These are phyloP conservation scores for Penicillium cosmopolitanum DNA, from an alignment of 495 filamentous ascomycete species.

Conservation along the genomic window DNA sequence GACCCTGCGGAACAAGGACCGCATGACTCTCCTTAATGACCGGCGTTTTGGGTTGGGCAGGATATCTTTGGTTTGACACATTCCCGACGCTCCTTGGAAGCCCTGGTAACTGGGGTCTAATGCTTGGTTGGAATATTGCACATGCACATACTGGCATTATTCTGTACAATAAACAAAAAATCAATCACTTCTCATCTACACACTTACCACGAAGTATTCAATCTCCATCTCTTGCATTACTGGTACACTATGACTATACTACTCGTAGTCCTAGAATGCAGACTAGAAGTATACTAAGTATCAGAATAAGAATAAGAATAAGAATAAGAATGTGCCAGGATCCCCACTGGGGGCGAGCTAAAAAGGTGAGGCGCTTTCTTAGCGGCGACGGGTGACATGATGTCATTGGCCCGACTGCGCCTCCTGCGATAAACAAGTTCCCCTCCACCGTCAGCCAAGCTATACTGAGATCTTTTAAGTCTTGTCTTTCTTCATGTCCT, in stretches of 20 bases:
- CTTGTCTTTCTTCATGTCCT: slow-evolving; percentile 6
- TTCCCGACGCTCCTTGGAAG: not conserved
- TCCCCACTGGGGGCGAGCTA: no score
- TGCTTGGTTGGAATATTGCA: not conserved
- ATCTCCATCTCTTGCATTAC: not conserved
- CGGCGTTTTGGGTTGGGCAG: not conserved
- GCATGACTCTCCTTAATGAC: slow-evolving; percentile 10
- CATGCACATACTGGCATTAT: not conserved
- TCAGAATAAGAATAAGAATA: no score
- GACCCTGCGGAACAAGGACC: not conserved
- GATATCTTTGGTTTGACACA: slow-evolving; percentile 1
- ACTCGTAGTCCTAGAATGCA: no score
- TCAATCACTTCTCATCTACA: not conserved
- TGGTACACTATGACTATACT: no score
- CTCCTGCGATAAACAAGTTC: slow-evolving; percentile 18
- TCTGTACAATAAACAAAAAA: slow-evolving; percentile 1
- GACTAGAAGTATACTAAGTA: no score
- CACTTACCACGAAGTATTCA: not conserved
- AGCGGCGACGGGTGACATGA: no score
- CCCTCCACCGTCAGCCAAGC: not conserved
- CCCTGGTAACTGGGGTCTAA: not conserved
- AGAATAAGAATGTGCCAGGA: no score
- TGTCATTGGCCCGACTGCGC: slow-evolving; percentile 26
- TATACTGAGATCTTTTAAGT: not conserved
- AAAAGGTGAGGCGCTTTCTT: no score